Conservation (phyloP, 2,329 filamentous ascomycete genomes). For the Colletotrichum cuscutae region DNA sequence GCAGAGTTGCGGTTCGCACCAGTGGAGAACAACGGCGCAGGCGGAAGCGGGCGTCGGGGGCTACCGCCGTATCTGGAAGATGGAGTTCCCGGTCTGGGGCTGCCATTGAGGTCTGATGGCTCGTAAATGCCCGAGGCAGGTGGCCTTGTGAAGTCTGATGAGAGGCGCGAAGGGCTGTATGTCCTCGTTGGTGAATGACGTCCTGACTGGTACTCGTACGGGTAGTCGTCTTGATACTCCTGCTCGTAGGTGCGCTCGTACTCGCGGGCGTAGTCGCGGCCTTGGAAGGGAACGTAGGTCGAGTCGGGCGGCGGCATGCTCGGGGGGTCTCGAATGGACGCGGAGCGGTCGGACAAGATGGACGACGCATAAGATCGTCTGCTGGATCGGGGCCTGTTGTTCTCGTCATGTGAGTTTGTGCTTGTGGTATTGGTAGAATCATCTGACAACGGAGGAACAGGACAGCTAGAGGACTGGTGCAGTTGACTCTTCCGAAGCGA, state of each 20-base stretch:
- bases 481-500: conserved; percentile 55
- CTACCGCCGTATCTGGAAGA: conserved; percentile 90
- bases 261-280: conserved; percentile 49
- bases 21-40: conserved; percentile 83
- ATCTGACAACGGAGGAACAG: conserved; percentile 34
- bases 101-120: conserved; percentile 88
- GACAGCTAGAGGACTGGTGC: conserved; percentile 45
- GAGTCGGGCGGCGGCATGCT: conserved; percentile 72
- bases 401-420: conserved; percentile 52
- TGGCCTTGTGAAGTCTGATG: conserved; percentile 74
- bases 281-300: conserved; percentile 69
- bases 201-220: conserved; percentile 28
- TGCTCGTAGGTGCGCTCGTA: conserved; percentile 38
- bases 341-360: conserved; percentile 57
- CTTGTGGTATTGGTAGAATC: conserved; percentile 27
- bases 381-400: conserved; percentile 56
- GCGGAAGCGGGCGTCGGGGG: conserved; percentile 86
- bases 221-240: conserved; percentile 31
- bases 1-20: conserved; percentile 57
- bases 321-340: conserved; percentile 67
- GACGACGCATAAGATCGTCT: conserved; percentile 65
- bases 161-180: conserved; percentile 65
- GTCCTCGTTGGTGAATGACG: conserved; percentile 63
- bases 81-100: conserved; percentile 88
- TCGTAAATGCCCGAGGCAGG: conserved; percentile 83